Evolutionary conservation across 371 early-diverging fungal genomes (phyloP).

Genomic region (Lichtheimia corymbifera): DNA sequence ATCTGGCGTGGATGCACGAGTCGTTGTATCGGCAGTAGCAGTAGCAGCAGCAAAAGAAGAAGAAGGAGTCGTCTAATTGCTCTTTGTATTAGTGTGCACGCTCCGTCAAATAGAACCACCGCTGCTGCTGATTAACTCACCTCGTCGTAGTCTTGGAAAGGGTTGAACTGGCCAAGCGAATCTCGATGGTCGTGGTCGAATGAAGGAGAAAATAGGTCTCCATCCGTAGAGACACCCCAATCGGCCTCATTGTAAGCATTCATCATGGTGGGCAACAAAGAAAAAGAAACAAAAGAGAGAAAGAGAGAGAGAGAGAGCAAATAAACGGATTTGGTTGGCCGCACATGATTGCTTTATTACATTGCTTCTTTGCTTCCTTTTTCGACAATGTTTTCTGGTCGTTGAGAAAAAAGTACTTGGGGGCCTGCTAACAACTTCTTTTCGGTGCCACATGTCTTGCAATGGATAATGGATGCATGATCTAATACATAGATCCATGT

Average conservation of each 20-base stretch:
- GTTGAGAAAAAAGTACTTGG: constrained; percentile 10
- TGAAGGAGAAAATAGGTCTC: constrained; percentile 18
- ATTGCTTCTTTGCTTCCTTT: constrained; percentile 3
- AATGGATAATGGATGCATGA: constrained; percentile 2
- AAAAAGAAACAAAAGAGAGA: not conserved
- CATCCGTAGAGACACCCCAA: constrained; percentile 33
- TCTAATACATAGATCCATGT: not conserved
- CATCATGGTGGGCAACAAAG: constrained; percentile 17
- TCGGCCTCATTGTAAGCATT: constrained; percentile 34
- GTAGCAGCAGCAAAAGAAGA: not conserved
- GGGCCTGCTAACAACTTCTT: constrained; percentile 10
- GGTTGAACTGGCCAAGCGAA: constrained; percentile 25
- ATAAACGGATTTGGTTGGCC: not conserved
- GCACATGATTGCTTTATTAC: not conserved
- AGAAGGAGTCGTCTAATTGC: not conserved
- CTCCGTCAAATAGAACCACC: not conserved
- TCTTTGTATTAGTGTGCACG: not conserved
- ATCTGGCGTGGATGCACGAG: not conserved
- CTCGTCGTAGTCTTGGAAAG: constrained; percentile 7
- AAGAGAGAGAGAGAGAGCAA: not conserved
- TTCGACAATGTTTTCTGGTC: constrained; percentile 8
- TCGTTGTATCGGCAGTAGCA: not conserved
- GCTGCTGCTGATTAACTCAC: constrained; percentile 3
- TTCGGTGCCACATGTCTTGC: constrained; percentile 15
- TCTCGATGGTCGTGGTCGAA: constrained; percentile 25